Evolutionary conservation across 2,329 filamentous ascomycete species (phyloP), one percentile per base, ranked within the genome.

Genomic region (Anthostomella pinea): DNA sequence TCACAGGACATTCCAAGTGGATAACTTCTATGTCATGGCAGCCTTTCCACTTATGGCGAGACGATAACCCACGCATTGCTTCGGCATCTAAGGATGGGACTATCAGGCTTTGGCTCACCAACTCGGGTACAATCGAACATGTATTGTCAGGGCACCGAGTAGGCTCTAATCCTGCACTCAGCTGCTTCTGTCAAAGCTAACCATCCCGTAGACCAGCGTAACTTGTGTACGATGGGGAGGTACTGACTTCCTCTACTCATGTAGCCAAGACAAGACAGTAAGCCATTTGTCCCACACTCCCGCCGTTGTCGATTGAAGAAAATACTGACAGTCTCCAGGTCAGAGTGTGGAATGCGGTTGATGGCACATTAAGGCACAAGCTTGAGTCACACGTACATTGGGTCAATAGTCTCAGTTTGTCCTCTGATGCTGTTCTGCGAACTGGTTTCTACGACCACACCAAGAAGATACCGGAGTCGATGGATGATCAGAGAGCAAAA

Each of bases 181-280:
- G n/a, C n/a, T n/a, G n/a, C n/a, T n/a, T n/a, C n/a, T n/a, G n/a
- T n/a, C n/a, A n/a, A 17, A 13, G 20, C 24, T 17, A 24, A 31
- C 13, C 11, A 14, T n/a, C 8, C 21, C 18, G 3, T 14, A 89
- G 67, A 83, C 82, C 28, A 87, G 81, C 30, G 87, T 97, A 11
- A 89, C 85, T 29, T 96, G 90, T 60, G 88, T 97, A 3, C 83
- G 83, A 52, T 98, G 93, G 93, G 93, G 93, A 39, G 91, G 91
- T n/a, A 85, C 81, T 2, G 88, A 89, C 3, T 70, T 79, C 40
- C 83, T 95, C 46, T 95, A 93, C 66, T 88, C 85, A 6, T 79
- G 79, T 14, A 94, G 87, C 21, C 89, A 95, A 59, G 91, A 96
- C 68, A 94, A 94, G 70, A 91, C 84, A 1, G 41, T n/a, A 41